A percentile compares a stretch with the other conserved stretches of the same genome.
Conservation (phyloP, 164 flowering plant genomes). For the Stephania yunnanensis region DNA sequence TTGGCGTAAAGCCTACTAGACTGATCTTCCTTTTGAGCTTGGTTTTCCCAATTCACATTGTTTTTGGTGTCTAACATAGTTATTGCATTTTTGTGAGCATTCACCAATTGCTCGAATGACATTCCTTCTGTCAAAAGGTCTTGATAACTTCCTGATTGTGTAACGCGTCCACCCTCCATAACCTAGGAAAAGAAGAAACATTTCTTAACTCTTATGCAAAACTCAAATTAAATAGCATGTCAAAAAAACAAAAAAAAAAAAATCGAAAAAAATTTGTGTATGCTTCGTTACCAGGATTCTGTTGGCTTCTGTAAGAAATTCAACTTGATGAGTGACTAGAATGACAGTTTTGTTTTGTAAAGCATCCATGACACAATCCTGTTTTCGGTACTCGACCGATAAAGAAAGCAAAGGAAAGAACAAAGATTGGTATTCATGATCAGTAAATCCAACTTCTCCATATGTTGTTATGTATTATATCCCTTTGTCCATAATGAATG, state of each 20-base stretch:
- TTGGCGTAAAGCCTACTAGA: background rate
- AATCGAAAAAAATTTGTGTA: background rate
- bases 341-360: slow-evolving; percentile 61
- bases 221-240: no score
- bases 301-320: slow-evolving; percentile 68
- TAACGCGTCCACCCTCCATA: slow-evolving; percentile 56
- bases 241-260: background rate
- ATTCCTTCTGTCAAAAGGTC: slow-evolving; percentile 59
- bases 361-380: slow-evolving; percentile 79
- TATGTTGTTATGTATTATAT: no score
- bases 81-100: slow-evolving; percentile 63
- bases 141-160: slow-evolving; percentile 62
- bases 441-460: no score
- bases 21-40: slow-evolving; percentile 16
- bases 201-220: background rate
- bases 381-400: slow-evolving; percentile 1
- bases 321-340: slow-evolving; percentile 92
- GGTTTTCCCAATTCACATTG: slow-evolving; percentile 10
- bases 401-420: no score
- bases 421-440: no score
- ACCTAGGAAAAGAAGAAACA: slow-evolving; percentile 31
- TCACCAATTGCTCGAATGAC: slow-evolving; percentile 71
- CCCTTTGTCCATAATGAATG: no score
- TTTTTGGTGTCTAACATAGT: slow-evolving; percentile 24
- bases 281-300: slow-evolving; percentile 51